Base-by-base conservation (phyloP, 257 asterid species). In the Ehretia macrophylla region DNA sequence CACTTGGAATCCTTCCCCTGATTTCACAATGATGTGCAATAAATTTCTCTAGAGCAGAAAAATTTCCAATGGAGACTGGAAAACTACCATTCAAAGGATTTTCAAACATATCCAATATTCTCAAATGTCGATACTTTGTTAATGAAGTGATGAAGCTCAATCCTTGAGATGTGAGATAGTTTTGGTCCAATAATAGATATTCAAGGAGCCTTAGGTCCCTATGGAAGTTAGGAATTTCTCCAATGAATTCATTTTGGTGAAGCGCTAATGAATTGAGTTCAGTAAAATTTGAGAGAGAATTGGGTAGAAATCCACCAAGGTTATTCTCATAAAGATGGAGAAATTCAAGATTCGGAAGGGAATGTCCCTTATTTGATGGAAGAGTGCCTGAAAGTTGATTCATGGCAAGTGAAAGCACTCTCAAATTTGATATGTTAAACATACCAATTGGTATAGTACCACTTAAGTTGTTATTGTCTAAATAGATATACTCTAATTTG, bases 361-460 rank as follows among this genome's bases (percentile, higher is more conserved):
- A 3, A 27, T 27, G 6, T 3, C 35, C 35, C n/a, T 40, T 14
- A 59, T 39, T 37, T 19, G 37, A 16, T 5, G 69, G 51, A 55
- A 64, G 56, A 17, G 16, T 16, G 20, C 63, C 69, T 10, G 46
- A 4, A 8, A 64, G 55, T 13, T 64, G 69, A 51, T 59, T 67
- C 3, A 0, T 0, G 10, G 40, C 10, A 11, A 56, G 27, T 3
- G 14, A 18, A 46, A 55, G 4, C 2, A 1, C 0, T 4, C 4
- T 8, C 22, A 45, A 14, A 45, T 52, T 47, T 37, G 69, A 45
- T 14, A 65, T 56, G 42, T 65, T 65, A 14, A 65, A 55, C 10
- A 65, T n/a, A 14, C 56, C 17, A 1, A 11, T 12, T 51, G 69
- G 63, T 17, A 65, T 65, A 23, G 47, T 17, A 48, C 67, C 72